Evolutionary conservation across 202 grass and related monocot genomes (phyloP).

Genomic region (Panicum virgatum): DNA sequence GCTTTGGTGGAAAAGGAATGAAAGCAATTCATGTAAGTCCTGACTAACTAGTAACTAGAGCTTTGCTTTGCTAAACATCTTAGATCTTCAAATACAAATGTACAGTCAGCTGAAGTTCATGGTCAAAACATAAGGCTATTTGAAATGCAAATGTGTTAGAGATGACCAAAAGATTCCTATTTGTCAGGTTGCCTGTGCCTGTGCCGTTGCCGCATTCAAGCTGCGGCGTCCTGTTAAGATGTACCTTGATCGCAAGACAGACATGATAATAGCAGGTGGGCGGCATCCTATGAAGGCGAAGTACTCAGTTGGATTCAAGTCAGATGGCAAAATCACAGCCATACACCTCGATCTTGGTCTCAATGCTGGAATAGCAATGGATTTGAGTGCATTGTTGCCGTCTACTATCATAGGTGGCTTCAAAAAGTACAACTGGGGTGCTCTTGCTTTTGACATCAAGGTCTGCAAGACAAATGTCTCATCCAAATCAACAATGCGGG

Average conservation of each 20-base stretch:
- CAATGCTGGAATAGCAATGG: conserved; percentile 66
- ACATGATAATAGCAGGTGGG: conserved; percentile 82
- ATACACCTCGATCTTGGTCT: conserved; percentile 65
- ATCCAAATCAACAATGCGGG: conserved; percentile 73
- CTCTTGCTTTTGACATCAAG: conserved; percentile 60
- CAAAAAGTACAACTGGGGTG: conserved; percentile 87
- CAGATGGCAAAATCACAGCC: conserved; percentile 72
- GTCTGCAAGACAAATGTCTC: conserved; percentile 78
- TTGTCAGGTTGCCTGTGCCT: conserved; percentile 58
- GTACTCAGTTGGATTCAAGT: conserved; percentile 81
- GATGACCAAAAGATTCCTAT: neutral
- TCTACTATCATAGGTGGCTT: conserved; percentile 18
- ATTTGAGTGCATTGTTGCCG: conserved; percentile 40
- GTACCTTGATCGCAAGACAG: conserved; percentile 84
- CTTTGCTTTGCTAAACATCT: neutral
- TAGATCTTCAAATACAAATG: neutral
- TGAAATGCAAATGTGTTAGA: neutral
- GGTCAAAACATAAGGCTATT: neutral
- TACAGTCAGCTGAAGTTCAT: neutral
- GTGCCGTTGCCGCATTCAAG: conserved; percentile 73
- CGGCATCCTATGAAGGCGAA: conserved; percentile 75
- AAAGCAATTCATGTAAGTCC: conserved; percentile 56
- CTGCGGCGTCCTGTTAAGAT: conserved; percentile 69
- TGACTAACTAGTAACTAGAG: neutral
- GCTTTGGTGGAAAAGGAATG: conserved; percentile 76